Evolutionary conservation across 805 yeast species (phyloP).

Genomic region (Nakazawaea holstii): DNA sequence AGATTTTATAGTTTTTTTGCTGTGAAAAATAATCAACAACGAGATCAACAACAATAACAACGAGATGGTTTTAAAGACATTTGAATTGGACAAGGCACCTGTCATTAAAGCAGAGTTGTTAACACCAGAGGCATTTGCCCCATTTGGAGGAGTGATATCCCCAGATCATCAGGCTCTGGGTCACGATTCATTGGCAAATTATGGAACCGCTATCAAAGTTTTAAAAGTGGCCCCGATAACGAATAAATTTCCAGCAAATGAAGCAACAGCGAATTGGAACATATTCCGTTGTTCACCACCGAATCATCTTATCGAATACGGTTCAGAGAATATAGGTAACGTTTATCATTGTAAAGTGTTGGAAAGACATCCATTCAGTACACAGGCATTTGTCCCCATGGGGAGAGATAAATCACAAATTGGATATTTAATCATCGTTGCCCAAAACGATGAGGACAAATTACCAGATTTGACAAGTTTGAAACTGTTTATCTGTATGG

Average conservation of each 20-base stretch:
- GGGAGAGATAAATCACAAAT: conserved; percentile 46
- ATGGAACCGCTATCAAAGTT: conserved; percentile 87
- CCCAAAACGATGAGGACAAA: conserved; percentile 38
- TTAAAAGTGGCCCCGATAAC: conserved; percentile 65
- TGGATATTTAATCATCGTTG: conserved; percentile 80
- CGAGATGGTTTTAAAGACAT: conserved; percentile 39
- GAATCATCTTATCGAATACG: conserved; percentile 39
- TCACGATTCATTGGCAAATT: conserved; percentile 54
- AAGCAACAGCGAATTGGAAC: conserved; percentile 69
- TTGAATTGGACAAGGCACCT: conserved; percentile 18
- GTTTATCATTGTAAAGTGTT: conserved; percentile 58
- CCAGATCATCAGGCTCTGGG: conserved; percentile 62
- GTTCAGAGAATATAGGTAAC: conserved; percentile 7
- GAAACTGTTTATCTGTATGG: conserved; percentile 69
- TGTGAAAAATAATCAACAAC: no score
- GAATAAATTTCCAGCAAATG: conserved; percentile 35
- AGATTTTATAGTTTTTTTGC: background rate
- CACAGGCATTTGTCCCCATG: conserved; percentile 92
- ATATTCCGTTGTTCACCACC: conserved; percentile 81
- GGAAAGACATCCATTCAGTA: conserved; percentile 84
- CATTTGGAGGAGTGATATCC: conserved; percentile 73
- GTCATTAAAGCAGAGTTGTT: conserved; percentile 47
- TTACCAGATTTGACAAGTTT: conserved; percentile 59
- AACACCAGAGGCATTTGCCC: conserved; percentile 60
- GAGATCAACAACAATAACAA: background rate